Percentiles rank a stretch among this genome's conserved stretches.
Conservation (phyloP, 2,329 filamentous ascomycete species). For the Helicocarpus griseus region DNA sequence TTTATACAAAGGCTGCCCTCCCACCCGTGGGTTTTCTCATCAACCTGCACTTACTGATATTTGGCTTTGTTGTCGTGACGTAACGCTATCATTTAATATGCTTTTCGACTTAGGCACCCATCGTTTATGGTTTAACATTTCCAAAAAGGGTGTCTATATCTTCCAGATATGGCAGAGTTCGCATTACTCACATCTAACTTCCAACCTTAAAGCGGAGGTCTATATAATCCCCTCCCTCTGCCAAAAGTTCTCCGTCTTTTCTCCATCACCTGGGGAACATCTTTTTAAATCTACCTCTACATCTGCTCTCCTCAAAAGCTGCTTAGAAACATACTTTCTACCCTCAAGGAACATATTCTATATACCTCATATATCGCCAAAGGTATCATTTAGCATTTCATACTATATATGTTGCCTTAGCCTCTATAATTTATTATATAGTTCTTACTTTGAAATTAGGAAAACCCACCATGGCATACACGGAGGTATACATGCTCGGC, state of each 20-base stretch:
- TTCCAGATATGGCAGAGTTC: background rate
- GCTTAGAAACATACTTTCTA: background rate
- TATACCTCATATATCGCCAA: background rate
- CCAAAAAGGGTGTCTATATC: too few species aligned
- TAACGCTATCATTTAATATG: too few species aligned
- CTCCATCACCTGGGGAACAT: background rate
- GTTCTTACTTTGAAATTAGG: background rate
- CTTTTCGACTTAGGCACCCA: too few species aligned
- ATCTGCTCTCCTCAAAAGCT: background rate
- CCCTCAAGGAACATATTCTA: too few species aligned
- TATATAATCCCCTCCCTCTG: background rate
- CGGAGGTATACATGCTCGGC: conserved; percentile 8
- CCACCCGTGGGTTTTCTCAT: too few species aligned
- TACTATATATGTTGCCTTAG: background rate
- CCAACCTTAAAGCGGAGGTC: background rate
- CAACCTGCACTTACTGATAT: too few species aligned
- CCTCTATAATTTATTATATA: background rate
- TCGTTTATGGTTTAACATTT: background rate
- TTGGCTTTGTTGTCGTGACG: too few species aligned
- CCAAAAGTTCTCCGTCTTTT: background rate
- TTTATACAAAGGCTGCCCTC: too few species aligned
- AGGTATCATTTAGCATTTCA: too few species aligned
- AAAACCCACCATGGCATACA: conserved; percentile 8
- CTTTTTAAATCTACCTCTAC: background rate
- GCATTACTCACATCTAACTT: background rate